Base-by-base conservation (phyloP, 192 early-diverging fungal genomes). In the Martensiomyces pterosporus region DNA sequence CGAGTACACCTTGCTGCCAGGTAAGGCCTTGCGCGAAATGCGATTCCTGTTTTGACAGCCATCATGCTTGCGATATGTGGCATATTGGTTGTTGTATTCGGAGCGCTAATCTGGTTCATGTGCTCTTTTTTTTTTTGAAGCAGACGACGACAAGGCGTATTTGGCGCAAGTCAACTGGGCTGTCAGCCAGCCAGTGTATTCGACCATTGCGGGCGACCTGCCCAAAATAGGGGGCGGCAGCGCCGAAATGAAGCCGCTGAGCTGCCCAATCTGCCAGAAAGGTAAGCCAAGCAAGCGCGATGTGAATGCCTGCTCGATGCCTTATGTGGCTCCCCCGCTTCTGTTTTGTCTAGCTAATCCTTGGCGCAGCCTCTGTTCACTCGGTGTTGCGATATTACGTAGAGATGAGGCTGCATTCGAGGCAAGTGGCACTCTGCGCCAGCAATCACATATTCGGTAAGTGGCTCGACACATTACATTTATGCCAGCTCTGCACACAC, bases 371-470 rank as follows among this genome's bases (percentile, higher is more conserved):
- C n/a, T n/a, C n/a, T n/a, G n/a, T n/a, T n/a, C n/a, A n/a, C n/a
- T n/a, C n/a, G n/a, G n/a, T n/a, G n/a, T n/a, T n/a, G n/a, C n/a
- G n/a, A n/a, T n/a, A n/a, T n/a, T n/a, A n/a, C 60, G 43, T 66
- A 73, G 62, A 55, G n/a, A 64, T 66, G 55, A 34, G 5, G 49
- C 51, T 73, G 42, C 9, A 56, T 17, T 58, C 58, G 14, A 45
- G 50, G 33, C 69, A 62, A 32, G 45, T 41, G 32, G 69, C 53
- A 6, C 43, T 47, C 45, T 65, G 69, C 27, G 29, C 36, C 21
- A 43, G 23, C 26, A 65, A 58, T 7, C 69, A 73, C 40, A 58
- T 64, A 35, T 66, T 65, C 33, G 62, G 69, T 66, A 72, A 57
- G 61, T 56, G 15, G 15, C 23, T 7, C 2, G 6, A 27, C 27